Evolutionary conservation across 2,329 filamentous ascomycete species (phyloP).

Genomic region (Penicillium decumbens): DNA sequence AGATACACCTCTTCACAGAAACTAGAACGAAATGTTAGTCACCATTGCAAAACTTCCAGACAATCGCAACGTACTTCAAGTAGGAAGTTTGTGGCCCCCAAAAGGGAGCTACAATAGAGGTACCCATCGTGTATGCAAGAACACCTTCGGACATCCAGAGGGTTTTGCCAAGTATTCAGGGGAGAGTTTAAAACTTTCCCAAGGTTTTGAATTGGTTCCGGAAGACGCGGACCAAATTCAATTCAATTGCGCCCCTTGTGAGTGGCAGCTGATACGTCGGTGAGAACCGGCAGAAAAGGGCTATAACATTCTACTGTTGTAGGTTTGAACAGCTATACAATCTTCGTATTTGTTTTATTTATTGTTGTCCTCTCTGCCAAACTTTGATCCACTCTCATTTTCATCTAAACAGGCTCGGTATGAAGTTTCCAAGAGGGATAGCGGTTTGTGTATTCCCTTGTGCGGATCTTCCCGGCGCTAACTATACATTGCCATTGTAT

Average conservation of each 20-base stretch:
- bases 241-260: not conserved
- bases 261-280: not conserved
- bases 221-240: not conserved
- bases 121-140: not conserved
- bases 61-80: conserved; percentile 22
- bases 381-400: no score
- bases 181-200: not conserved
- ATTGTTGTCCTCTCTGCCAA: no score
- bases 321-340: no score
- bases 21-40: conserved; percentile 9
- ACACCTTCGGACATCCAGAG: not conserved
- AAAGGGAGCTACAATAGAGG: conserved; percentile 14
- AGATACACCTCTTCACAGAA: conserved; percentile 29
- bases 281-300: not conserved
- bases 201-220: not conserved
- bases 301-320: no score
- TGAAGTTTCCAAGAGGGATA: not conserved
- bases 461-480: no score
- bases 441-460: no score
- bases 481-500: no score
- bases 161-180: not conserved
- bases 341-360: no score
- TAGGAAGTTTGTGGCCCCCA: conserved; percentile 30
- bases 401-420: no score
- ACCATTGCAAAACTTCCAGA: not conserved